Evolutionary conservation across 805 yeast species (phyloP).

Genomic region (Cyberlindnera maritima): DNA sequence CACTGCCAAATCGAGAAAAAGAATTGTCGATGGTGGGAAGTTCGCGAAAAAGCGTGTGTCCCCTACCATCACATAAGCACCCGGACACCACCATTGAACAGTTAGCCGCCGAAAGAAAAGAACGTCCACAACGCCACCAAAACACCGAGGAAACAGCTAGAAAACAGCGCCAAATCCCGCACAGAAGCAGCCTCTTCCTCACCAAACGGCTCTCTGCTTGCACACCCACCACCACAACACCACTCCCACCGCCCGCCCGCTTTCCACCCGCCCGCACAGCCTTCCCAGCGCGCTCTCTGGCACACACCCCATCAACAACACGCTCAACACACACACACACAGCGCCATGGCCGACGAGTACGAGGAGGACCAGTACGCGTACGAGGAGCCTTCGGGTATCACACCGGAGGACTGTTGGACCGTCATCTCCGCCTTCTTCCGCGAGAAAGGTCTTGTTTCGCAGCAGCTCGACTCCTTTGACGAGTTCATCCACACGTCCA

Average conservation of each 20-base stretch:
- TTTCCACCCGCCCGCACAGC: too few relatives aligned
- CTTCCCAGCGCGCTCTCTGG: neutral
- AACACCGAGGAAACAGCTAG: neutral
- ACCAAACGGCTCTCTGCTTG: neutral
- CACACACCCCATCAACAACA: neutral
- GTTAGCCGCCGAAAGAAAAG: neutral
- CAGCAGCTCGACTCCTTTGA: constrained; percentile 98
- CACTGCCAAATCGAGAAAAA: neutral
- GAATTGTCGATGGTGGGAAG: neutral
- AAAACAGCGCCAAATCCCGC: neutral
- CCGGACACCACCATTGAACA: neutral
- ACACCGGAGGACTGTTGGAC: constrained; percentile 99
- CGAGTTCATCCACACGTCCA: constrained; percentile 94
- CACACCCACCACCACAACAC: neutral
- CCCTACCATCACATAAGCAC: neutral
- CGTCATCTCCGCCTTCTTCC: constrained; percentile 93
- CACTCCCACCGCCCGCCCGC: neutral
- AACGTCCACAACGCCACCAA: constrained; percentile 2
- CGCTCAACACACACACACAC: neutral
- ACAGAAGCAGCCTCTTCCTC: constrained; percentile 4
- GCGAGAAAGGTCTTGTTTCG: constrained; percentile 94
- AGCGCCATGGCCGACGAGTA: constrained; percentile 29
- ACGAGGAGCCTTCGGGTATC: constrained; percentile 47
- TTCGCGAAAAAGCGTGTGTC: neutral
- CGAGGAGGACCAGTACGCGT: constrained; percentile 64